Evolutionary conservation across 2,329 filamentous ascomycete genomes (phyloP), one percentile per base, ranked within the genome.

Genomic region (Periconia sp.): DNA sequence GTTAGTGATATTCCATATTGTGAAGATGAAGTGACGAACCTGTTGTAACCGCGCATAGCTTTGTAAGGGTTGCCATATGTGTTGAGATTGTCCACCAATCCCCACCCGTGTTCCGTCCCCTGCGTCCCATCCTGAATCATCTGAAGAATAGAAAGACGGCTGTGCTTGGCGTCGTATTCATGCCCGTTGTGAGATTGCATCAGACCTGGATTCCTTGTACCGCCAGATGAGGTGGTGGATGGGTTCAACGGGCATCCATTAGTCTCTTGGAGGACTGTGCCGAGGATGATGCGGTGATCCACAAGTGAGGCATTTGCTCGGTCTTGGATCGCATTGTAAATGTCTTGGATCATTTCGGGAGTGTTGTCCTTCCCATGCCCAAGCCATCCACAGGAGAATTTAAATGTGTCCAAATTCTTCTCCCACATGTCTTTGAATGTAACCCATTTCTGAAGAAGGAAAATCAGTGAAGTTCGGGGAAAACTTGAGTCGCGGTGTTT

Each of bases 391-490:
- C 56, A 56, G 19, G 56, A 57, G 41, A 62, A 37, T 33, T 56
- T 56, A 41, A 60, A 60, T n/a, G 59, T 59, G 46, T 60, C 52
- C 41, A 63, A 57, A 49, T 61, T 59, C n/a, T 54, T 49, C 9
- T 53, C 57, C 52, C 58, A 69, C 65, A 69, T 68, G 35, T 60
- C 59, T 37, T 56, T 47, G 42, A 69, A 69, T 2, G 55, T 56
- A 20, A 68, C 53, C 66, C 66, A 69, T 50, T 53, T 50, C 33
- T 41, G 45, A 37, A 37, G 33, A 11, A 11, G 33, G 11, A 37
- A n/a, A 11, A 11, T 37, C 15, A 37, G 33, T 37, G 5, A 37
- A 37, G 33, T 37, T 11, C 33, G 11, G 13, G 6, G 33, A 37
- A 37, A 37, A 14, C 33, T 14, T 3, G 33, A 3, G 33, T 5